Evolutionary conservation across 768 basidiomycete species (phyloP).

Genomic region (Polyporus arcularius): DNA sequence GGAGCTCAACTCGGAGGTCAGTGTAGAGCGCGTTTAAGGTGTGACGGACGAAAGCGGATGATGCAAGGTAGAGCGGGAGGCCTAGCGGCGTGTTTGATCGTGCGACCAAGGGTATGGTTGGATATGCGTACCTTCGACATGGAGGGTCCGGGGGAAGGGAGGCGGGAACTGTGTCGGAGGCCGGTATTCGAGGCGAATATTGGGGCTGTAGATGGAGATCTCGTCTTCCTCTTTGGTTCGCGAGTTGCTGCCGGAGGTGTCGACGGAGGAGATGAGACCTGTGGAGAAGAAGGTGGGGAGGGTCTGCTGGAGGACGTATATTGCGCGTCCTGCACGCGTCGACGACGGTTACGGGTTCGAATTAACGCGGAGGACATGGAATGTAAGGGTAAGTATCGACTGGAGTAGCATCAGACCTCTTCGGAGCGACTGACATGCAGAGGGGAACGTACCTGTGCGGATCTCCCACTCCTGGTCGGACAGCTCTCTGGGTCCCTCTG

Average conservation of each 20-base stretch:
- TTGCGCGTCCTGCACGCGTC: conserved; percentile 58
- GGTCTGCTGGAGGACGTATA: conserved; percentile 66
- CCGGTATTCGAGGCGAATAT: conserved; percentile 64
- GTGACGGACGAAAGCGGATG: conserved; percentile 67
- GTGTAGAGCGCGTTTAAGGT: conserved; percentile 77
- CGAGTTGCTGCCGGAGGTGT: conserved; percentile 39
- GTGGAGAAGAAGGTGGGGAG: conserved; percentile 70
- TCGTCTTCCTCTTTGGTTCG: conserved; percentile 31
- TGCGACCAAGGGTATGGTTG: background rate
- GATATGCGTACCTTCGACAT: conserved; percentile 60
- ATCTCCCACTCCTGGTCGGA: conserved; percentile 80
- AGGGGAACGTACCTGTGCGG: conserved; percentile 56
- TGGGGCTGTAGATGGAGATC: conserved; percentile 61
- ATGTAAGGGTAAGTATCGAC: conserved; percentile 10
- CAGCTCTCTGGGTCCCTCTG: conserved; percentile 32
- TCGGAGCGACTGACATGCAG: conserved; percentile 6
- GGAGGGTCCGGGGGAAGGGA: conserved; percentile 69
- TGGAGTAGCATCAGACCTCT: conserved; percentile 33
- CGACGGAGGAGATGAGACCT: conserved; percentile 61
- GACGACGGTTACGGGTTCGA: background rate
- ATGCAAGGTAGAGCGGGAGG: conserved; percentile 70
- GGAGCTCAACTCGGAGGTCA: conserved; percentile 58
- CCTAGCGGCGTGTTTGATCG: conserved; percentile 39
- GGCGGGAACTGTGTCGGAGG: conserved; percentile 66
- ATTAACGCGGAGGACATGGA: background rate